These are phyloP conservation scores for Pichia ethanolica DNA, from an alignment of 805 yeast genomes.

Conservation along the genomic window DNA sequence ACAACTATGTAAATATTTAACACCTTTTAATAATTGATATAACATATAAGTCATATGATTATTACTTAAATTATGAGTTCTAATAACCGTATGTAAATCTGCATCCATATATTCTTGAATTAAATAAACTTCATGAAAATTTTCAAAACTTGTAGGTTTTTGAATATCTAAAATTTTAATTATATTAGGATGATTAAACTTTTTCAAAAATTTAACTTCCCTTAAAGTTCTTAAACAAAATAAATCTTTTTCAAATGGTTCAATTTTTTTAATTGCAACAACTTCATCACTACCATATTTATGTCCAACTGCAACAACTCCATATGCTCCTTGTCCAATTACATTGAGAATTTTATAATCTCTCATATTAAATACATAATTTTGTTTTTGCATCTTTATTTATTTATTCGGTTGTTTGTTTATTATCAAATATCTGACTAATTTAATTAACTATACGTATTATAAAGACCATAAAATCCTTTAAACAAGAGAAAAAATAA, in stretches of 20 bases:
- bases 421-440: too few species aligned
- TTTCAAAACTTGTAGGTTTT: slow-evolving; percentile 50
- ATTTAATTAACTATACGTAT: too few species aligned
- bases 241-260: slow-evolving; percentile 59
- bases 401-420: too few species aligned
- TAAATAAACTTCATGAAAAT: slow-evolving; percentile 63
- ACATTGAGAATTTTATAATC: slow-evolving; percentile 53
- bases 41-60: slow-evolving; percentile 66
- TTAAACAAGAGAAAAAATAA: too few species aligned
- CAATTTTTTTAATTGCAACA: slow-evolving; percentile 74
- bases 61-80: slow-evolving; percentile 48
- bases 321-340: slow-evolving; percentile 79
- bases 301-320: slow-evolving; percentile 64
- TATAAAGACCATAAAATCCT: too few species aligned
- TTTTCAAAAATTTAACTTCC: slow-evolving; percentile 58
- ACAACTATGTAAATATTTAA: slow-evolving; percentile 65
- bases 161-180: slow-evolving; percentile 60
- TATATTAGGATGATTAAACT: slow-evolving; percentile 69
- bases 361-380: slow-evolving; percentile 54
- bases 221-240: slow-evolving; percentile 65
- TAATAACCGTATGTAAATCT: slow-evolving; percentile 58
- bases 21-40: slow-evolving; percentile 63
- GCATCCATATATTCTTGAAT: slow-evolving; percentile 76
- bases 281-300: slow-evolving; percentile 50
- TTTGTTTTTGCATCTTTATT: slow-evolving; percentile 26